Percentiles rank a stretch among this genome's conserved stretches.
Evolutionary conservation across 202 grass and related monocot genomes (phyloP).

Genomic region (Digitaria exilis): DNA sequence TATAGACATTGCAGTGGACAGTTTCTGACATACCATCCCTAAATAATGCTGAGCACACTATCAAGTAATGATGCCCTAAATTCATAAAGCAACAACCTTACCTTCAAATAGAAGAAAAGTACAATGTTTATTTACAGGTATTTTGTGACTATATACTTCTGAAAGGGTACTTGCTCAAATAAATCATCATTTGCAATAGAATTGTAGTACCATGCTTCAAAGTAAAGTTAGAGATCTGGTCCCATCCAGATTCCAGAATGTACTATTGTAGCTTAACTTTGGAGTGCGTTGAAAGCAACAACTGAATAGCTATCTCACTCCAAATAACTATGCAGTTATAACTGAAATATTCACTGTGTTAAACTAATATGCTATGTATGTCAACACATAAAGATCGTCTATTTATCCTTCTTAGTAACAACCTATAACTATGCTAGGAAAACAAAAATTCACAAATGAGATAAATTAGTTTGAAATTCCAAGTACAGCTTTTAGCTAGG

Average conservation of each 20-base stretch:
- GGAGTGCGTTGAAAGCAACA: not conserved
- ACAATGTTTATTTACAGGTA: not conserved
- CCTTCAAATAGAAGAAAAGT: conserved; percentile 36
- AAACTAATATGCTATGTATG: not conserved
- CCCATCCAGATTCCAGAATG: not conserved
- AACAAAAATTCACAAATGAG: not conserved
- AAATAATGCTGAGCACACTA: conserved; percentile 1
- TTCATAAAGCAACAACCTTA: conserved; percentile 18
- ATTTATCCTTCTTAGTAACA: not conserved
- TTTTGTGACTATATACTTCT: conserved; percentile 2
- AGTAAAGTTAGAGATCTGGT: not conserved
- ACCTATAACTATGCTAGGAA: not conserved
- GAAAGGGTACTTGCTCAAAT: not conserved
- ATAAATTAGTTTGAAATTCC: not conserved
- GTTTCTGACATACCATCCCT: not conserved
- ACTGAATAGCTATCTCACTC: not conserved
- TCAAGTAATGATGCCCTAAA: not conserved
- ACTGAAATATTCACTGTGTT: not conserved
- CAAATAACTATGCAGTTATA: not conserved
- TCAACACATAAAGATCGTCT: conserved; percentile 11
- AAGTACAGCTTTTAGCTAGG: not conserved
- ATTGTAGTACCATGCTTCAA: not conserved
- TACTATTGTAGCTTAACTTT: not conserved
- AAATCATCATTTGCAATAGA: conserved; percentile 9
- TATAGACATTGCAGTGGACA: not conserved